Evolutionary conservation across 768 basidiomycete genomes (phyloP), one percentile per base, ranked within the genome.

Genomic region (Nidularia sp.): DNA sequence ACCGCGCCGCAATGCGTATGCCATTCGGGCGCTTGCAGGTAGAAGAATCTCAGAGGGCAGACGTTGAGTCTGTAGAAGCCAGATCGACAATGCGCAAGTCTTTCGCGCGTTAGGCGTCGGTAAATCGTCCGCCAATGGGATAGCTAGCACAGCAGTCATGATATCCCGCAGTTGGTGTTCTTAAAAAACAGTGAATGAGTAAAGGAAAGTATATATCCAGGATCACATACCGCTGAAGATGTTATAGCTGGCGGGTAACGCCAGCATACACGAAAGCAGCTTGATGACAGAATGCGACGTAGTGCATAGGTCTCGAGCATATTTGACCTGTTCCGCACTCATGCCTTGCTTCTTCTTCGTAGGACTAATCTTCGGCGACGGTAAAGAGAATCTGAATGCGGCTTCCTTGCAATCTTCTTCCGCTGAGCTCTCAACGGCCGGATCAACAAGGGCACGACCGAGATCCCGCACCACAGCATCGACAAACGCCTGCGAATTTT

Each of bases 81-180:
- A 86, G 22, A 92, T 87, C 2, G 85, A 78, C 25, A 93, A 67
- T 1, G 88, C 88, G 53, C 80, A 90, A 1, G 91, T 93, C 65
- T 93, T 93, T n/a, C 91, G 82, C 8, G 88, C 80, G 62, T 92
- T 92, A 4, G 87, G 87, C 4, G 90, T 91, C 2, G 90, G 91
- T 0, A 93, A 67, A 29, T 78, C 71, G 4, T 77, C 70, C 0
- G 86, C 79, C 18, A 90, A 71, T 2, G 90, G 90, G 54, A 93
- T 90, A 5, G 85, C 81, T 6, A 93, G 70, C 6, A 88, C 73
- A 8, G 77, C 75, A 1, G 81, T 79, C 34, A 93, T 64, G 52
- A 93, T 79, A 32, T 71, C 69, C 15, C 73, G 66, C 4, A 90
- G 74, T 54, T 90, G 80, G 12, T n/a, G 25, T 62, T 66, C 49